Percentiles rank a stretch among this genome's conserved stretches.
Conservation (phyloP, 202 grass and related monocot genomes). For the Schoenoplectus triqueter region DNA sequence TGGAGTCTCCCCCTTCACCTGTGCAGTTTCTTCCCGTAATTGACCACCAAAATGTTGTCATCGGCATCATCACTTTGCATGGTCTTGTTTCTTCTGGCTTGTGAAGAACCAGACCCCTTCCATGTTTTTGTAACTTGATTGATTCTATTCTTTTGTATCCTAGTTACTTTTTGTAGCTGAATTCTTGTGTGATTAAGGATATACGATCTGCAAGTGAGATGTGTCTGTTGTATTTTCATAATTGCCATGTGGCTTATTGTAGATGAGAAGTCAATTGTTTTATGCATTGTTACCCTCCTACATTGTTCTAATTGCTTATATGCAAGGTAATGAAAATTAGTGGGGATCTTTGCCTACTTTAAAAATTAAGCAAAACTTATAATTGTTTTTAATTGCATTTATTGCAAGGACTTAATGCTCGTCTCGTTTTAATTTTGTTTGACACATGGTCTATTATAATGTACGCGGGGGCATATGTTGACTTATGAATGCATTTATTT, state of each 20-base stretch:
- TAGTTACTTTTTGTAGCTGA: constrained; percentile 8
- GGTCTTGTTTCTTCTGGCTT: constrained; percentile 49
- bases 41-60: constrained; percentile 38
- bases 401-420: background rate
- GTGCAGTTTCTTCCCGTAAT: constrained; percentile 54
- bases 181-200: background rate
- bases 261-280: constrained; percentile 11
- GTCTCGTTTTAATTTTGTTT: background rate
- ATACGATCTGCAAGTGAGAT: background rate
- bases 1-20: constrained; percentile 49
- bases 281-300: background rate
- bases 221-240: background rate
- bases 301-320: background rate
- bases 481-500: background rate
- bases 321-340: background rate
- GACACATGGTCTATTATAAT: background rate
- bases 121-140: constrained; percentile 17
- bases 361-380: background rate
- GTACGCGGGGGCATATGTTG: background rate
- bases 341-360: background rate
- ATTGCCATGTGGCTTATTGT: background rate
- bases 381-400: background rate
- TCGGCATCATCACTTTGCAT: constrained; percentile 52
- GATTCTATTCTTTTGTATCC: constrained; percentile 18
- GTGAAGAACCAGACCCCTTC: background rate